These are phyloP conservation scores for Globisporangium paroecandrum DNA, from an alignment of 352 stramenopile species.

Conservation along the genomic window DNA sequence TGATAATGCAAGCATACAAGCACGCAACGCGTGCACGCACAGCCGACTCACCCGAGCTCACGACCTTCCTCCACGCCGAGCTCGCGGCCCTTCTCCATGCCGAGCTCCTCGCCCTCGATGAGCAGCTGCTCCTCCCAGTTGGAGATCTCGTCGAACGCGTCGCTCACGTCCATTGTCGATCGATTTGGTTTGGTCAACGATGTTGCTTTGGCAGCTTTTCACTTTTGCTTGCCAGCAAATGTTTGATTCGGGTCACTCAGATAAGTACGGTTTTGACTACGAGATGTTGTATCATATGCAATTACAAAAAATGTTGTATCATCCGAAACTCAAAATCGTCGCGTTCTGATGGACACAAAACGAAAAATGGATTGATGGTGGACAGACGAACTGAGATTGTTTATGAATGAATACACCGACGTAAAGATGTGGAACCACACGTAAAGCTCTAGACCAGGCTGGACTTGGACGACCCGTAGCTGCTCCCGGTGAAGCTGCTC, in stretches of 20 bases:
- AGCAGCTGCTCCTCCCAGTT: constrained; percentile 68
- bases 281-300: too few relatives aligned
- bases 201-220: background rate
- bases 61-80: constrained; percentile 70
- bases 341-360: too few relatives aligned
- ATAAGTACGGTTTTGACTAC: too few relatives aligned
- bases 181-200: background rate
- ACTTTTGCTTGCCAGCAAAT: background rate
- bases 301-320: too few relatives aligned
- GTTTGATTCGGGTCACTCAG: too few relatives aligned
- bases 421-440: background rate
- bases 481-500: constrained; percentile 17
- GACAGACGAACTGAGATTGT: too few relatives aligned
- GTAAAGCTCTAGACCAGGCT: constrained; percentile 8
- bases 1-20: background rate
- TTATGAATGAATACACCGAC: background rate
- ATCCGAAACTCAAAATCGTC: too few relatives aligned
- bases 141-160: constrained; percentile 73
- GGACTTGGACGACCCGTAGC: constrained; percentile 24
- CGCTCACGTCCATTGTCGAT: constrained; percentile 54
- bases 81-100: constrained; percentile 46
- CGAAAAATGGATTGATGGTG: too few relatives aligned
- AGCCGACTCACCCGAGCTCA: constrained; percentile 53
- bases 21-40: background rate
- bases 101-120: constrained; percentile 62